phyloP scores from a whole-genome alignment of 2,329 filamentous ascomycete genomes.

The Paraphaeosphaeria sporulosa region DNA sequence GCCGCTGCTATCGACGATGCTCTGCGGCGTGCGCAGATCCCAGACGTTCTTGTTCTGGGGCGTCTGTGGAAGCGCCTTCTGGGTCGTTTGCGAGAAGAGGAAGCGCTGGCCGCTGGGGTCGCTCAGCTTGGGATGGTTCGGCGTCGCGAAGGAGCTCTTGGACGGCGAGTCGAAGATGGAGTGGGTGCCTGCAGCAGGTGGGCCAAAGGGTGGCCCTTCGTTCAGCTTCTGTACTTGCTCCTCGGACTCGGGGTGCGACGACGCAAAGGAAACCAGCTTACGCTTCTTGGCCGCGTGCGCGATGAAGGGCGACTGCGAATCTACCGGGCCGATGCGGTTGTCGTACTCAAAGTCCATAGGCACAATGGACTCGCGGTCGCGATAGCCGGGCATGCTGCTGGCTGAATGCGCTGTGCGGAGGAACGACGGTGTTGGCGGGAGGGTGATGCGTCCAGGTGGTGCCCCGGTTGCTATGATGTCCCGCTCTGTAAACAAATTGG shows the following conservation, averaged over 20 bases:
- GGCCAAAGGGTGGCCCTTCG: slow-evolving; percentile 18
- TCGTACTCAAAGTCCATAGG: slow-evolving; percentile 65
- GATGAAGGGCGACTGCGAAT: slow-evolving; percentile 58
- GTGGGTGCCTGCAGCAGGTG: slow-evolving; percentile 35
- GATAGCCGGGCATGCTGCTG: slow-evolving; percentile 23
- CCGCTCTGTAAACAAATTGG: slow-evolving; percentile 6
- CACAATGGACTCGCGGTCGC: slow-evolving; percentile 47
- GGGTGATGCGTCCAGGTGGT: neutral
- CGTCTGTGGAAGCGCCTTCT: slow-evolving; percentile 48
- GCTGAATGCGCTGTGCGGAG: neutral
- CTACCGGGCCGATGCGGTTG: slow-evolving; percentile 55
- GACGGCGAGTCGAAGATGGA: slow-evolving; percentile 55
- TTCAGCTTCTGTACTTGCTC: slow-evolving; percentile 24
- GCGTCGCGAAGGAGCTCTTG: slow-evolving; percentile 52
- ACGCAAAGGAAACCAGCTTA: slow-evolving; percentile 33
- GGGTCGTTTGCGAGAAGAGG: slow-evolving; percentile 55
- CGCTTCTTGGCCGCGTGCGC: slow-evolving; percentile 49
- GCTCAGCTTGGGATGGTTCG: slow-evolving; percentile 54
- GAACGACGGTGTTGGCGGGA: neutral
- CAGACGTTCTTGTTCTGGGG: slow-evolving; percentile 45
- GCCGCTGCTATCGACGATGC: slow-evolving; percentile 54
- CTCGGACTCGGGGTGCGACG: slow-evolving; percentile 9
- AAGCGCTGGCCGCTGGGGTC: slow-evolving; percentile 59
- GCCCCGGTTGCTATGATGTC: slow-evolving; percentile 1
- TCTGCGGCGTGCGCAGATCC: slow-evolving; percentile 44